Evolutionary conservation across 2,329 filamentous ascomycete genomes (phyloP).

Genomic region (Colletotrichum tofieldiae): DNA sequence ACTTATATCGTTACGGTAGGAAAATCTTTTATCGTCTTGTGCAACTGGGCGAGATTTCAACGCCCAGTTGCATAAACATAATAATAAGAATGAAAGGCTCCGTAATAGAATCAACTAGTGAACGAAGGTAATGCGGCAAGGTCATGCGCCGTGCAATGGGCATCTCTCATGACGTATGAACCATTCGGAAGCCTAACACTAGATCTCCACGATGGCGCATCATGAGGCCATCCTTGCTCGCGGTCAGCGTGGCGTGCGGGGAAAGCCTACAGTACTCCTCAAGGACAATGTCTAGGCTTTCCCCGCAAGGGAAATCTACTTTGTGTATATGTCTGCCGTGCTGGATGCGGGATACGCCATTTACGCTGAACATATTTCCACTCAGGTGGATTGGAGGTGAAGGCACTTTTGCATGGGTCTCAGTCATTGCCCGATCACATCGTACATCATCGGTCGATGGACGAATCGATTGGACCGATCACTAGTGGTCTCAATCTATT

Average conservation of each 20-base stretch:
- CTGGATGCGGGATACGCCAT: background rate
- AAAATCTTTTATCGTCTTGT: too few species aligned
- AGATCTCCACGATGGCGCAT: background rate
- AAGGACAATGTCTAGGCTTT: slow-evolving; percentile 3
- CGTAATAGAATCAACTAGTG: background rate
- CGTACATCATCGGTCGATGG: background rate
- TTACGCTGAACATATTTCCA: background rate
- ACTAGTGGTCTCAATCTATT: slow-evolving; percentile 17
- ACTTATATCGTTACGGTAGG: background rate
- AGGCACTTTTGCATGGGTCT: background rate
- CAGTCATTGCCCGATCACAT: background rate
- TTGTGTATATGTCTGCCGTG: background rate
- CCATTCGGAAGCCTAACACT: background rate
- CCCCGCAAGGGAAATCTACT: background rate
- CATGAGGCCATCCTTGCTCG: slow-evolving; percentile 1
- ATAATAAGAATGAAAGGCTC: background rate
- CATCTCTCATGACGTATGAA: slow-evolving; percentile 5
- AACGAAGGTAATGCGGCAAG: too few species aligned
- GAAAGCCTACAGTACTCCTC: slow-evolving; percentile 2
- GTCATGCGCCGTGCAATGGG: background rate
- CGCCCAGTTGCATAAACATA: background rate
- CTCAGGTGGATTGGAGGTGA: background rate
- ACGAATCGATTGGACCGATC: background rate
- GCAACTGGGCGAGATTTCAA: background rate
- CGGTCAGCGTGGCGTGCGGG: slow-evolving; percentile 32